phyloP scores from a whole-genome alignment of 495 filamentous ascomycete genomes.

The Penicillium paxilli region DNA sequence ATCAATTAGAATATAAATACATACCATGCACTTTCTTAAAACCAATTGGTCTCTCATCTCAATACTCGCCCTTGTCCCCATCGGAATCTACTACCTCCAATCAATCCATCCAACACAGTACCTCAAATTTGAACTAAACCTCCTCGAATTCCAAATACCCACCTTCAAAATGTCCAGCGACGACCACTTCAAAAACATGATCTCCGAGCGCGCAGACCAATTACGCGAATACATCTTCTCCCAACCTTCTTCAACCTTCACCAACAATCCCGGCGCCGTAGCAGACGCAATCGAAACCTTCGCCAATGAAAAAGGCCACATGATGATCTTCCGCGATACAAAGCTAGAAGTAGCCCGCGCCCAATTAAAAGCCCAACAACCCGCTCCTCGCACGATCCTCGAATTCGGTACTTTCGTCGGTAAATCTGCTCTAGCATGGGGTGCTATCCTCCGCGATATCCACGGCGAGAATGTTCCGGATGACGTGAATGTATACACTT shows the following conservation, averaged over 20 bases:
- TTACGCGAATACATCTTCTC: constrained; percentile 26
- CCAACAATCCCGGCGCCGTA: constrained; percentile 26
- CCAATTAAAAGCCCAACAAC: constrained; percentile 12
- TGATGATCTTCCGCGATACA: constrained; percentile 26
- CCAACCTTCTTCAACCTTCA: constrained; percentile 12
- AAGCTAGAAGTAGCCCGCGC: constrained; percentile 18
- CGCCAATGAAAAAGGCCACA: constrained; percentile 14
- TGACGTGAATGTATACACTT: constrained; percentile 30
- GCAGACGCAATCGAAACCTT: constrained; percentile 23
- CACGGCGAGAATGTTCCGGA: constrained; percentile 9
- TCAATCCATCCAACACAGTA: background rate
- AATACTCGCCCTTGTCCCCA: constrained; percentile 1
- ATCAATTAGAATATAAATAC: too few relatives aligned
- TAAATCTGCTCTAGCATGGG: constrained; percentile 32
- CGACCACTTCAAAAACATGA: background rate
- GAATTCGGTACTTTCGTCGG: constrained; percentile 38
- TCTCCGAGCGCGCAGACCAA: constrained; percentile 11
- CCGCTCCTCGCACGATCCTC: constrained; percentile 23
- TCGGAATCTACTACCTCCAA: constrained; percentile 1
- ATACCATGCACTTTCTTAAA: too few relatives aligned
- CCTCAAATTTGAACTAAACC: background rate
- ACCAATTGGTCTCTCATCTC: background rate
- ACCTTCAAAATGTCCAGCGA: background rate
- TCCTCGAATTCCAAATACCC: background rate
- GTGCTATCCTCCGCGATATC: constrained; percentile 29